phyloP scores from a whole-genome alignment of 805 yeast species.

The Ogataea paraovalis region DNA sequence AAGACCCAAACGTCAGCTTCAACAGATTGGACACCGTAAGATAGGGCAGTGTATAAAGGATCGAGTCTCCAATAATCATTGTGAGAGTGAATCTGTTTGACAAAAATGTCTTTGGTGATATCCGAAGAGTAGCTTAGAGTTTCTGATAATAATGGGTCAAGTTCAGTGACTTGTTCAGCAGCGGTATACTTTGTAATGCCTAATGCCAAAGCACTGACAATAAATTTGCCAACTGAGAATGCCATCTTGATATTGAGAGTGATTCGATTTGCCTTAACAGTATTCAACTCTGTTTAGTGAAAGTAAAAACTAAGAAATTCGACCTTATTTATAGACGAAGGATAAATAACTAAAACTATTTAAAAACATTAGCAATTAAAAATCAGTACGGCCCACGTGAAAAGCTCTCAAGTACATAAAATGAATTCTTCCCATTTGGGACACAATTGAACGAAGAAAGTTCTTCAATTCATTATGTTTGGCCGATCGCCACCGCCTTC shows the following conservation, averaged over 20 bases:
- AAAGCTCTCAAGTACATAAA: too few relatives aligned
- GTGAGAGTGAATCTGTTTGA: conserved; percentile 45
- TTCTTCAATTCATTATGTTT: too few relatives aligned
- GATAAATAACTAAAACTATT: too few relatives aligned
- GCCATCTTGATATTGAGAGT: not conserved
- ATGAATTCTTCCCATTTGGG: too few relatives aligned
- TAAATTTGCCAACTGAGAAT: not conserved
- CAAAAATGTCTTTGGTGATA: conserved; percentile 22
- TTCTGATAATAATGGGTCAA: not conserved
- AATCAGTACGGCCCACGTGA: too few relatives aligned
- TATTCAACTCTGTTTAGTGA: too few relatives aligned
- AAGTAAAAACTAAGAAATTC: too few relatives aligned
- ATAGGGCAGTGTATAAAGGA: conserved; percentile 47
- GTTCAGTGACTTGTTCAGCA: not conserved
- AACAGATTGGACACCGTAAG: conserved; percentile 44
- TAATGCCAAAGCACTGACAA: not conserved
- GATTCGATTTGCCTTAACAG: too few relatives aligned
- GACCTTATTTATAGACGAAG: too few relatives aligned
- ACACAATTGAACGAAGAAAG: too few relatives aligned
- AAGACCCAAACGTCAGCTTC: conserved; percentile 56
- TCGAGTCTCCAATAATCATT: conserved; percentile 53
- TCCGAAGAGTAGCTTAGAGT: conserved; percentile 8
- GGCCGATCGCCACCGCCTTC: too few relatives aligned
- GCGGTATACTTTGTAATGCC: not conserved
- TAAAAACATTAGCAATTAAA: too few relatives aligned